Base-by-base conservation (phyloP, 2,329 filamentous ascomycete species). In the Periconia macrospinosa region DNA sequence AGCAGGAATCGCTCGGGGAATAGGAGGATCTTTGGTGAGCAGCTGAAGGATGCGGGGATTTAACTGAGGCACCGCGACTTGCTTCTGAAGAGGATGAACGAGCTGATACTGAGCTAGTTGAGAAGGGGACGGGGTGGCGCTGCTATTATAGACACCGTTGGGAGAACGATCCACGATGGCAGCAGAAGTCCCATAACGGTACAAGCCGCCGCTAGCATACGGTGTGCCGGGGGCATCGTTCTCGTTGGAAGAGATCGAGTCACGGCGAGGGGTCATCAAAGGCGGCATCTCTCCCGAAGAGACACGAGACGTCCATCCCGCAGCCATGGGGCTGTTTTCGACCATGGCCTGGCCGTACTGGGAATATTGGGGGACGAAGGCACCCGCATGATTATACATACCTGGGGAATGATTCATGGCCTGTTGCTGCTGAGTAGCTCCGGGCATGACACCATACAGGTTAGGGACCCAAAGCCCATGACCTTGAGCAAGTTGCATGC, bases 1-100 rank as follows among this genome's bases (percentile, higher is more conserved):
- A 53, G 94, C 93, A 15, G 93, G 93, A 44, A 99, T 92, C 47
- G 94, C 93, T 58, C 85, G 83, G 18, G 94, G 94, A 57, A 99
- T 89, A 0, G 86, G 76, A 17, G 94, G 94, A n/a, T 92, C 87
- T 68, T 90, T 85, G 66, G 87, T 62, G 41, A 81, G 63, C 41
- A 80, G 66, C 42, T 76, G 68, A 67, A 79, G 74, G 53, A 81
- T 69, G 43, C 76, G 72, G 15, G 77, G 74, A 20, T 78, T 73
- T 49, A 80, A 70, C 18, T 75, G 74, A 49, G 67, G 65, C 58
- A 75, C 71, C 19, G 52, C 47, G 45, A 72, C 69, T 50, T 69
- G 65, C 66, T 75, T 75, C 57, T 61, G 65, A n/a, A 72, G 61
- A 11, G 70, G 68, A 18, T 73, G 67, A 61, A 78, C 74, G 57